Percentiles rank a stretch among this genome's conserved stretches.
phyloP scores from a whole-genome alignment of 352 stramenopile species.

The Phytophthora fragariaefolia region DNA sequence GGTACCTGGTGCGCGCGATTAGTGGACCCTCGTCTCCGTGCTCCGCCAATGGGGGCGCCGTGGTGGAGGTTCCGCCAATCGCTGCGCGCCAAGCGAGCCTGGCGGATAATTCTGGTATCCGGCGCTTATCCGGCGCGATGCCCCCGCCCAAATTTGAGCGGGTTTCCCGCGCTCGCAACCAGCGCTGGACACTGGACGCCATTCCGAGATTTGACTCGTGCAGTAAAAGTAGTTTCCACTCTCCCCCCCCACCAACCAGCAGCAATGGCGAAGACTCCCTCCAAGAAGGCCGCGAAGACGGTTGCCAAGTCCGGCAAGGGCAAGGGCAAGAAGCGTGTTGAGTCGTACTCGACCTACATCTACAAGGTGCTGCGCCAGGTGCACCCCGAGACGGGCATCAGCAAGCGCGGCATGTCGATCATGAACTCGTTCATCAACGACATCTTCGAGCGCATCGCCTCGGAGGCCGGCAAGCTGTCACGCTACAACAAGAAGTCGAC shows the following conservation, averaged over 20 bases:
- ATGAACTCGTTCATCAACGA: conserved; percentile 99
- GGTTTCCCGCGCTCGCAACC: conserved; percentile 8
- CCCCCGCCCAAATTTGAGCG: conserved; percentile 16
- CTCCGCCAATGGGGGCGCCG: conserved; percentile 23
- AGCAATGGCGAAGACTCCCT: conserved; percentile 95
- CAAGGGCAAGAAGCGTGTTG: conserved; percentile 89
- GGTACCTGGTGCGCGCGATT: neutral
- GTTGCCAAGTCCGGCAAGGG: conserved; percentile 78
- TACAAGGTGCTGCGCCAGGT: conserved; percentile 96
- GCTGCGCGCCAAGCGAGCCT: conserved; percentile 23
- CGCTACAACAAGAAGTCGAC: conserved; percentile 99
- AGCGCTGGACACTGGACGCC: conserved; percentile 4
- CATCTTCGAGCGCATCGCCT: conserved; percentile 98
- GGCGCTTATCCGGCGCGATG: neutral
- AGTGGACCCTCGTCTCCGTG: conserved; percentile 1
- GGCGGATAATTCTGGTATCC: conserved; percentile 21
- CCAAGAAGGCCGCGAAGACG: conserved; percentile 93
- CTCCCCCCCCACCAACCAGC: conserved; percentile 17
- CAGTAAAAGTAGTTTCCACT: conserved; percentile 32
- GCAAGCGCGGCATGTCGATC: conserved; percentile 98
- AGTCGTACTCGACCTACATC: conserved; percentile 93
- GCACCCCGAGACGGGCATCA: conserved; percentile 97
- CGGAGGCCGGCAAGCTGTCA: conserved; percentile 95
- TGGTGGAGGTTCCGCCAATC: conserved; percentile 36
- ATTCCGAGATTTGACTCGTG: conserved; percentile 49